These are phyloP conservation scores for Stemphylium vesicarium DNA, from an alignment of 2,329 filamentous ascomycete genomes.

Conservation along the genomic window DNA sequence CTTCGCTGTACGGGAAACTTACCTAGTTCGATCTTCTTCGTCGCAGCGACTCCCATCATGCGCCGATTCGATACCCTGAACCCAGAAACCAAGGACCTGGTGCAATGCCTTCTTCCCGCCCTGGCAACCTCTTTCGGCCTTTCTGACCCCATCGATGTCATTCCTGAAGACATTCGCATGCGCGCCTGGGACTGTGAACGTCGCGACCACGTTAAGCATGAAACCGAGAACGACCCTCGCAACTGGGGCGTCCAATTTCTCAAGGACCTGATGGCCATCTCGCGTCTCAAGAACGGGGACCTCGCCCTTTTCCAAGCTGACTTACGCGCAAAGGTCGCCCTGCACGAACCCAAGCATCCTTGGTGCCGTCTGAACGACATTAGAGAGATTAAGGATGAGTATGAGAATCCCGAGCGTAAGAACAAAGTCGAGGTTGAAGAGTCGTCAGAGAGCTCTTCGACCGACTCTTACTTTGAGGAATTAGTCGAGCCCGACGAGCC, in stretches of 20 bases:
- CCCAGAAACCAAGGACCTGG: conserved; percentile 38
- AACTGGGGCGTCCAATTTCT: conserved; percentile 49
- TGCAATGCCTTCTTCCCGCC: conserved; percentile 40
- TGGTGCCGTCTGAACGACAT: conserved; percentile 42
- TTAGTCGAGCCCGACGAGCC: conserved; percentile 34
- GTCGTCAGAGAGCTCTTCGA: conserved; percentile 26
- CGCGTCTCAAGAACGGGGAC: conserved; percentile 35
- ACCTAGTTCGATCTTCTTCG: too few relatives aligned
- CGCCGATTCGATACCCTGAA: conserved; percentile 44
- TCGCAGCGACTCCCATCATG: conserved; percentile 23
- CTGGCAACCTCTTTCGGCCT: conserved; percentile 36
- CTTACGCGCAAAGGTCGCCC: conserved; percentile 32
- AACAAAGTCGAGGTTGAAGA: conserved; percentile 14
- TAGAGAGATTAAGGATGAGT: conserved; percentile 39
- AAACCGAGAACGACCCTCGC: conserved; percentile 44
- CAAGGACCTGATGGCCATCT: conserved; percentile 41
- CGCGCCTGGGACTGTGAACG: conserved; percentile 46
- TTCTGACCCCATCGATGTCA: conserved; percentile 32
- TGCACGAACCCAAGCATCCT: conserved; percentile 38
- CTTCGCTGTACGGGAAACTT: background rate
- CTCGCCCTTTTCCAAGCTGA: conserved; percentile 35
- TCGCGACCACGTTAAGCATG: conserved; percentile 41
- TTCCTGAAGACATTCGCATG: conserved; percentile 47
- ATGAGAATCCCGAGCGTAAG: conserved; percentile 30
- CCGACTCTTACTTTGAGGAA: conserved; percentile 41